Percentiles rank a stretch among this genome's conserved stretches.
These are phyloP conservation scores for Suillus placidus DNA, from an alignment of 768 basidiomycete genomes.

Conservation along the genomic window DNA sequence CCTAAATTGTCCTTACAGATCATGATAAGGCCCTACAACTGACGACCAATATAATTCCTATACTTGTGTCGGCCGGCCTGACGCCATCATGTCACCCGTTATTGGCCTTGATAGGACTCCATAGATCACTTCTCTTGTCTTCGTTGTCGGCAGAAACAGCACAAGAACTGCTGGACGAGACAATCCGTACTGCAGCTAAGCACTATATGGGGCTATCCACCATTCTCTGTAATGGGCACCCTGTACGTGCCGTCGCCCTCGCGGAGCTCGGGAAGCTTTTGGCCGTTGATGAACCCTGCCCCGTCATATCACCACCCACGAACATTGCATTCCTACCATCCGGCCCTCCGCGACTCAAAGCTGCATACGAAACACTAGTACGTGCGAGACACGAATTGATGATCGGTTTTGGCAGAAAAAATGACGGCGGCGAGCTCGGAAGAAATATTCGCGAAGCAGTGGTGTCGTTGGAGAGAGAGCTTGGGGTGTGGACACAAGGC, in stretches of 20 bases:
- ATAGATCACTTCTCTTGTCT: slow-evolving; percentile 65
- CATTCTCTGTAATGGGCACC: slow-evolving; percentile 69
- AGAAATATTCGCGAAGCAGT: slow-evolving; percentile 59
- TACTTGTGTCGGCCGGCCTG: slow-evolving; percentile 60
- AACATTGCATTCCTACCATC: slow-evolving; percentile 60
- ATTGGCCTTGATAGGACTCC: slow-evolving; percentile 71
- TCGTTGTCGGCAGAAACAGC: slow-evolving; percentile 44
- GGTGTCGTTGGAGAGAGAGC: slow-evolving; percentile 69
- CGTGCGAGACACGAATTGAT: slow-evolving; percentile 61
- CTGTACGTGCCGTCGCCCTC: slow-evolving; percentile 71
- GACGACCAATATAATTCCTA: slow-evolving; percentile 65
- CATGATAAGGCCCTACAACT: slow-evolving; percentile 57
- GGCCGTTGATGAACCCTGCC: slow-evolving; percentile 71
- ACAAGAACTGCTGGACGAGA: slow-evolving; percentile 62
- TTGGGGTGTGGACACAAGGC: slow-evolving; percentile 69
- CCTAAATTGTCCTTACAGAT: slow-evolving; percentile 55
- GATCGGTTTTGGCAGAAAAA: slow-evolving; percentile 71
- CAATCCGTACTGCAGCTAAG: slow-evolving; percentile 58
- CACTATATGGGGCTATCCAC: slow-evolving; percentile 53
- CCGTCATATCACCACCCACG: slow-evolving; percentile 29
- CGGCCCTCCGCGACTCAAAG: slow-evolving; percentile 60
- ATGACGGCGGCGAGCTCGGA: slow-evolving; percentile 75
- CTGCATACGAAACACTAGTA: slow-evolving; percentile 67
- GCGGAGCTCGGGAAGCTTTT: slow-evolving; percentile 84
- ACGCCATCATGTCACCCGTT: slow-evolving; percentile 77